Evolutionary conservation across 495 filamentous ascomycete genomes (phyloP).

Genomic region (Cercophora samala): DNA sequence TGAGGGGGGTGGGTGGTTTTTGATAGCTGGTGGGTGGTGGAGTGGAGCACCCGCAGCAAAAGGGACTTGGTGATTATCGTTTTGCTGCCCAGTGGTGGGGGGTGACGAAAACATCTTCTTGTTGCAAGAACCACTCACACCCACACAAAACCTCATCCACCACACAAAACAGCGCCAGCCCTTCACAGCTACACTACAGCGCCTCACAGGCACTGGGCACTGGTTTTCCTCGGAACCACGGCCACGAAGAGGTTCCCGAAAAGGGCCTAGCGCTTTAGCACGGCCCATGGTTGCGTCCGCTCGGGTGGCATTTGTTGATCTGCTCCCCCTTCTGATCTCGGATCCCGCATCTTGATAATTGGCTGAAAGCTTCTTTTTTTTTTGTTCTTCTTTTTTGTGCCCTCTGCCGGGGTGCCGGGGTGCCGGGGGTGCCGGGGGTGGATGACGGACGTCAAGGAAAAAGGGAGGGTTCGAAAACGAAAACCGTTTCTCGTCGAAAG

Average conservation of each 20-base stretch:
- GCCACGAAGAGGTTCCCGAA: constrained; percentile 4
- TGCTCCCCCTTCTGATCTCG: constrained; percentile 13
- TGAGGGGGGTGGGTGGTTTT: background rate
- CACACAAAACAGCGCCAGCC: background rate
- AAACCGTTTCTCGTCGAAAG: background rate
- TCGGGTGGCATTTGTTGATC: background rate
- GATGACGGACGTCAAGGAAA: background rate
- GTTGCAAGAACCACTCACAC: background rate
- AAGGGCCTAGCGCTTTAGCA: constrained; percentile 3
- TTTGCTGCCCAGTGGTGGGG: background rate
- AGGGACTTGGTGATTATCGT: background rate
- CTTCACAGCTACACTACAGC: constrained; percentile 1
- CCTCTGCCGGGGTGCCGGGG: background rate
- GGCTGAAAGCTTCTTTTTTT: constrained; percentile 7
- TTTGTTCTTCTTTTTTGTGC: background rate
- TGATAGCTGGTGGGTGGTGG: too few species aligned
- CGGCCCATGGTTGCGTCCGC: background rate
- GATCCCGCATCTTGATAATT: constrained; percentile 21
- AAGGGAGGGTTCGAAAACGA: background rate
- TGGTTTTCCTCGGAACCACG: background rate
- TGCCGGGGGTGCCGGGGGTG: background rate
- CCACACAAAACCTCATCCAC: background rate
- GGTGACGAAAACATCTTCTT: background rate
- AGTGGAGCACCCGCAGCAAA: background rate
- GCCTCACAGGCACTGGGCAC: background rate